A percentile compares a stretch with the other conserved stretches of the same genome.
phyloP scores from a whole-genome alignment of 148 eudicot species.

The Hydrangea macrophylla region DNA sequence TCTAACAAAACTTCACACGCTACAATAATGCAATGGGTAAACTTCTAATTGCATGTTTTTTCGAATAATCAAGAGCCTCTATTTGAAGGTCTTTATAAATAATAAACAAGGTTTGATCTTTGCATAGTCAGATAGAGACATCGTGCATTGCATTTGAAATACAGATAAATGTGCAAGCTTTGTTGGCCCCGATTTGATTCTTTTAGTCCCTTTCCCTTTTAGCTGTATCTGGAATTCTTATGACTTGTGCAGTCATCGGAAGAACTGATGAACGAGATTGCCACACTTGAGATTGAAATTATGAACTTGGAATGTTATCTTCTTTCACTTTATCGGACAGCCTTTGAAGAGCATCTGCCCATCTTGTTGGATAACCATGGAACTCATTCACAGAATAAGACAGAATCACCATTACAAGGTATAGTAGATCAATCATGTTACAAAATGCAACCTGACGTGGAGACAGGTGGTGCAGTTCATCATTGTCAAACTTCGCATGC shows the following conservation, averaged over 20 bases:
- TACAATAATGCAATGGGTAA: neutral
- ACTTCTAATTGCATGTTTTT: neutral
- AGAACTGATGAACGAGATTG: conserved; percentile 41
- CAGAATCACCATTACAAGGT: conserved; percentile 4
- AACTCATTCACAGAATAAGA: neutral
- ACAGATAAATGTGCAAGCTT: neutral
- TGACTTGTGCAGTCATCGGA: conserved; percentile 31
- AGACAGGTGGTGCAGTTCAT: conserved; percentile 1
- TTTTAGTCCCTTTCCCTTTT: neutral
- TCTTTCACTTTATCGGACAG: conserved; percentile 41
- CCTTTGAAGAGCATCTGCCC: conserved; percentile 27
- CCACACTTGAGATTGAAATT: conserved; percentile 38
- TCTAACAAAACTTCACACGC: neutral
- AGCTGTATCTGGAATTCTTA: neutral
- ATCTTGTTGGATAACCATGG: neutral
- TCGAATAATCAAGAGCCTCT: neutral
- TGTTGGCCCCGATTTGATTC: neutral
- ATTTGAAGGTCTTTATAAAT: no score
- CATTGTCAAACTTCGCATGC: conserved; percentile 12
- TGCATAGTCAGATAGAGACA: neutral
- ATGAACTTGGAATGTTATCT: conserved; percentile 37
- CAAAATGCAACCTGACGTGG: neutral
- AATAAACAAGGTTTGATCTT: neutral
- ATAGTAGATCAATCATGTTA: conserved; percentile 11
- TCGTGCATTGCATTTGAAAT: neutral